Evolutionary conservation across 257 asterid genomes (phyloP), one percentile per base, ranked within the genome.

Genomic region (Solanum verrucosum): DNA sequence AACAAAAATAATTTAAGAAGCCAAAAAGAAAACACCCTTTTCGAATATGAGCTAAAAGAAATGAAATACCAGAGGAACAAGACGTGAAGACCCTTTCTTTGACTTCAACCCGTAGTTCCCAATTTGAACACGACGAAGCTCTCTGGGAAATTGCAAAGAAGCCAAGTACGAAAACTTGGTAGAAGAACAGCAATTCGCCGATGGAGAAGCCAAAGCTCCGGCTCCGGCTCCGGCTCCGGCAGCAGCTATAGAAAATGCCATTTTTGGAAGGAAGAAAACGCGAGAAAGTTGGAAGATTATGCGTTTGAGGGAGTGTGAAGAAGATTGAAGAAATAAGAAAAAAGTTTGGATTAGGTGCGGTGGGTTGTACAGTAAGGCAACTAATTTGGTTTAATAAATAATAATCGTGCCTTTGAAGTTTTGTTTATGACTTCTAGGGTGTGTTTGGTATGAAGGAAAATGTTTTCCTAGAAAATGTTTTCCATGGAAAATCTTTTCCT

Each of bases 201-300:
- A 38, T 1, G 91, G 74, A 56, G 93, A 86, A 27, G 92, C 52
- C 34, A 91, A 89, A 88, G 90, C 65, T 75, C 90, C 52, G 93
- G 86, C 86, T 52, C 85, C 40, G n/a, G 86, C 86, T 52, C 85
- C 40, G 25, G 94, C 81, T 56, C 83, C 52, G 25, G 94, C 88
- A 29, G 93, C 93, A 71, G 93, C 88, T n/a, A 82, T 68, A 29
- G 96, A 93, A 91, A 93, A 91, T 91, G 98, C 95, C 98, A 96
- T 96, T 91, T 21, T 75, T 5, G 4, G 25, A 52, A 1, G 9
- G 29, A 15, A 70, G 73, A 63, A 20, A 49, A 85, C 7, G 35
- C 74, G 27, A 87, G n/a, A 4, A 83, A 79, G 49, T 37, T n/a
- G 77, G 87, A 85, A 87, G 85, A 27, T 81, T 81, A 46, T 29